Percentiles rank a stretch among this genome's conserved stretches.
These are phyloP conservation scores for Aspergillus tubingensis DNA, from an alignment of 2,329 filamentous ascomycete genomes.

Conservation along the genomic window DNA sequence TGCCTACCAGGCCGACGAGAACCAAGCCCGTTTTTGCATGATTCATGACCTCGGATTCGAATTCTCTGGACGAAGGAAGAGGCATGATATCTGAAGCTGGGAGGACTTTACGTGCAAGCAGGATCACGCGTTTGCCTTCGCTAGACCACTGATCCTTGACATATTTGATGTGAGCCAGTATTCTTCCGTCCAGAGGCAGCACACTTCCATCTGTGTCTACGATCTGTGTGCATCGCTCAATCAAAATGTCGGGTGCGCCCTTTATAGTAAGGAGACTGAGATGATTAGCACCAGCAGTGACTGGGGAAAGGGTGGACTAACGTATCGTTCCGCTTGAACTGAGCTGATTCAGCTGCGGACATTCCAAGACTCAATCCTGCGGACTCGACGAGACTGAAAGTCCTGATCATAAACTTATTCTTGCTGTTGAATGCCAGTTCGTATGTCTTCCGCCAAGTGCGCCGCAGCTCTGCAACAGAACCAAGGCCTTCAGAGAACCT, in stretches of 20 bases:
- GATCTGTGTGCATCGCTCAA: constrained; percentile 63
- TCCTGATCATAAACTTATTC: constrained; percentile 78
- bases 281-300: neutral
- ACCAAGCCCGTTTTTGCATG: constrained; percentile 54
- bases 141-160: constrained; percentile 70
- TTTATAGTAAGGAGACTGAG: constrained; percentile 69
- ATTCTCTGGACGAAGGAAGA: constrained; percentile 50
- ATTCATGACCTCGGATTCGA: constrained; percentile 60
- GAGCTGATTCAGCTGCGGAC: constrained; percentile 8
- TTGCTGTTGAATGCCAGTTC: constrained; percentile 77
- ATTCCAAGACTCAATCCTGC: constrained; percentile 1
- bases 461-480: constrained; percentile 60
- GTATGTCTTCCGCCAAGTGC: constrained; percentile 66
- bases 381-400: constrained; percentile 48
- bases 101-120: constrained; percentile 64
- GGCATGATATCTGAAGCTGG: constrained; percentile 42
- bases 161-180: constrained; percentile 52
- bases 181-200: constrained; percentile 51
- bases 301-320: neutral
- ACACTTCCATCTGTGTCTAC: constrained; percentile 58
- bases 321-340: constrained; percentile 9
- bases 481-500: constrained; percentile 69
- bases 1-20: constrained; percentile 59
- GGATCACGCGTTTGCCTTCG: constrained; percentile 67
- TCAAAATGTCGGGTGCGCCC: constrained; percentile 73